Percentiles rank a stretch among this genome's conserved stretches.
phyloP scores from a whole-genome alignment of 176 grass and related monocot genomes.

The Lolium rigidum region DNA sequence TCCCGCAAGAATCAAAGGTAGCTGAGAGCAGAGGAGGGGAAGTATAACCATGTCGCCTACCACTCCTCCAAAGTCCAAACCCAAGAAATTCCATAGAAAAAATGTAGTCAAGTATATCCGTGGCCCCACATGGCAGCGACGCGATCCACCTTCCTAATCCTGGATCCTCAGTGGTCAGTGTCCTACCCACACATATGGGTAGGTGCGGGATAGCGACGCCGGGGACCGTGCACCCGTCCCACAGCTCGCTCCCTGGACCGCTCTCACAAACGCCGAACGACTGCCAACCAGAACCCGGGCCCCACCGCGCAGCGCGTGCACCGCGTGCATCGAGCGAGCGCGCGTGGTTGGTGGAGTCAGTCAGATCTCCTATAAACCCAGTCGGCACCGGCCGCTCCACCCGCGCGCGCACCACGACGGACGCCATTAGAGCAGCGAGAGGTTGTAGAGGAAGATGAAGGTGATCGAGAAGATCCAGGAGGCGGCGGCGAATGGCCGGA shows the following conservation, averaged over 20 bases:
- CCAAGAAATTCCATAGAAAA: neutral
- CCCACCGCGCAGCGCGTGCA: neutral
- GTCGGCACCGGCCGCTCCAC: slow-evolving; percentile 20
- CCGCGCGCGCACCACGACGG: neutral
- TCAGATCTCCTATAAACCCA: slow-evolving; percentile 55
- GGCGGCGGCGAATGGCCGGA: slow-evolving; percentile 59
- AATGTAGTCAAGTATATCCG: neutral
- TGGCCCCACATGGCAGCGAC: neutral
- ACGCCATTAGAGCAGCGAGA: slow-evolving; percentile 40
- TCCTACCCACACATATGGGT: slow-evolving; percentile 42
- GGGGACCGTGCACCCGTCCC: neutral
- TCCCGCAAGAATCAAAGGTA: slow-evolving; percentile 1
- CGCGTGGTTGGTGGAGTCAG: slow-evolving; percentile 38
- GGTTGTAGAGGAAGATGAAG: slow-evolving; percentile 66
- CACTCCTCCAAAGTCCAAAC: slow-evolving; percentile 7
- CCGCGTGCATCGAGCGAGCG: neutral
- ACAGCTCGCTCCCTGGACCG: neutral
- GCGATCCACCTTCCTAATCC: neutral
- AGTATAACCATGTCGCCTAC: neutral
- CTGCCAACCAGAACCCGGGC: accelerated
- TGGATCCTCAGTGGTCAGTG: slow-evolving; percentile 18
- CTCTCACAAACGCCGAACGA: neutral
- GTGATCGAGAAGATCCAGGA: slow-evolving; percentile 79
- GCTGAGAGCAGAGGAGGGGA: neutral
- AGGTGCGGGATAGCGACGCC: slow-evolving; percentile 45